Conservation (phyloP, 345 rosid species). For the Eucalyptus urophylla region DNA sequence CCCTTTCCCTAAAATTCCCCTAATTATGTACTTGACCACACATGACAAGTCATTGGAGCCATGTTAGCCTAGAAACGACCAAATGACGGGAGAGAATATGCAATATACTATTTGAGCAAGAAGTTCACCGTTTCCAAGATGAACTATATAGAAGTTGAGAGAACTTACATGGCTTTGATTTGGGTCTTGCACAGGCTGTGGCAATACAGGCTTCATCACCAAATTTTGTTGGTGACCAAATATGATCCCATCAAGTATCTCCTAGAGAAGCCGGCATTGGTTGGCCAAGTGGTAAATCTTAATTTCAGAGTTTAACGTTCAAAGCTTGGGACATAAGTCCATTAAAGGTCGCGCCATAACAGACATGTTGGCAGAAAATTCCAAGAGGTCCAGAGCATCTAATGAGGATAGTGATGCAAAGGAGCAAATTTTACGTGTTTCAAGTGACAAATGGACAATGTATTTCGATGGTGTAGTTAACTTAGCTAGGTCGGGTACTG, state of each 20-base stretch:
- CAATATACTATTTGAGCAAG: too few relatives aligned
- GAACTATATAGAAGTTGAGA: too few relatives aligned
- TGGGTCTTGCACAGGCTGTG: rapidly evolving
- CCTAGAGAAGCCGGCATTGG: too few relatives aligned
- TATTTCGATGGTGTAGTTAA: rapidly evolving
- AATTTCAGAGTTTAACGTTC: too few relatives aligned
- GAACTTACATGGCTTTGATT: rapidly evolving
- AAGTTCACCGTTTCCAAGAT: too few relatives aligned
- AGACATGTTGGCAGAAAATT: too few relatives aligned
- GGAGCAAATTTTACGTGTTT: rapidly evolving
- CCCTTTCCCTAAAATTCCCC: rapidly evolving
- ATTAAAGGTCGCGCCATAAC: rapidly evolving
- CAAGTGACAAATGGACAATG: rapidly evolving
- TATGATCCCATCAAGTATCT: too few relatives aligned
- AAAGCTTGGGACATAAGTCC: rapidly evolving
- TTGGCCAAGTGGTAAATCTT: too few relatives aligned
- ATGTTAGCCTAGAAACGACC: rapidly evolving
- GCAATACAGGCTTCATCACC: too few relatives aligned
- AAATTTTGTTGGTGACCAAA: rapidly evolving
- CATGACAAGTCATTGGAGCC: rapidly evolving
- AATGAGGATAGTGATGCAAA: rapidly evolving
- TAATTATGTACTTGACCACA: rapidly evolving
- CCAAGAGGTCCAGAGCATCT: rapidly evolving
- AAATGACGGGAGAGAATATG: rapidly evolving
- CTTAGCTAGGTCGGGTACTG: rapidly evolving